These are phyloP conservation scores for Sordariomycetes sp. DNA, from an alignment of 2,329 filamentous ascomycete species.

Conservation along the genomic window DNA sequence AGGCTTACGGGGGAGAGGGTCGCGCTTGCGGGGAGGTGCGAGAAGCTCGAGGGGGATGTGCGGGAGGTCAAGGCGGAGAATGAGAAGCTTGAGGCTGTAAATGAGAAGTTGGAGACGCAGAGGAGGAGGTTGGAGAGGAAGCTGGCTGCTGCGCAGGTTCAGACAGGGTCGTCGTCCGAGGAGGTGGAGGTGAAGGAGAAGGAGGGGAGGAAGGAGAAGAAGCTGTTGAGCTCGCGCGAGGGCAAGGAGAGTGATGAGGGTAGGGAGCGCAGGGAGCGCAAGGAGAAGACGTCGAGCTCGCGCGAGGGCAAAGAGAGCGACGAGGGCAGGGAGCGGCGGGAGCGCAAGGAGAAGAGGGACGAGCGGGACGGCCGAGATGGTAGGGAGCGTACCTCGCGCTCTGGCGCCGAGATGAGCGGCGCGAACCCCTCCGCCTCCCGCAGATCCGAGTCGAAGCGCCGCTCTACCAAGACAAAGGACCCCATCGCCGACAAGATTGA, in stretches of 20 bases:
- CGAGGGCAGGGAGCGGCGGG: not conserved
- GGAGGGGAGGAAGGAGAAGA: not conserved
- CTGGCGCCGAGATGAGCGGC: not conserved
- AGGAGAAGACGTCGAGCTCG: not conserved
- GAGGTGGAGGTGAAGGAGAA: not conserved
- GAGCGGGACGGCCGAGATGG: not conserved
- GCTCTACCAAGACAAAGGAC: conserved; percentile 2
- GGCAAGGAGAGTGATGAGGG: not conserved
- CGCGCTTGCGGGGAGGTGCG: conserved; percentile 11
- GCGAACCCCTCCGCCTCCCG: not conserved
- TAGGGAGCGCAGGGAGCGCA: not conserved
- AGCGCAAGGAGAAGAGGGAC: not conserved
- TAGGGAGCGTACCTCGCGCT: not conserved
- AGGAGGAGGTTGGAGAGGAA: conserved; percentile 1
- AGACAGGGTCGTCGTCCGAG: not conserved
- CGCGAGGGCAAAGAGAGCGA: not conserved
- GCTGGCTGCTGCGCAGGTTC: not conserved
- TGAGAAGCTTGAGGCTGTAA: not conserved
- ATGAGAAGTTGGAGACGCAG: not conserved
- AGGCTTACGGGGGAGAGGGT: not conserved
- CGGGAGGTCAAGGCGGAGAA: not conserved
- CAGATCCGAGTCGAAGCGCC: conserved; percentile 2
- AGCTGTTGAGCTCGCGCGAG: conserved; percentile 1
- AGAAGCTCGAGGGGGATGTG: not conserved
- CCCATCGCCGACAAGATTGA: conserved; percentile 1